phyloP scores from a whole-genome alignment of 495 filamentous ascomycete genomes.

The Chaetomium fimeti region DNA sequence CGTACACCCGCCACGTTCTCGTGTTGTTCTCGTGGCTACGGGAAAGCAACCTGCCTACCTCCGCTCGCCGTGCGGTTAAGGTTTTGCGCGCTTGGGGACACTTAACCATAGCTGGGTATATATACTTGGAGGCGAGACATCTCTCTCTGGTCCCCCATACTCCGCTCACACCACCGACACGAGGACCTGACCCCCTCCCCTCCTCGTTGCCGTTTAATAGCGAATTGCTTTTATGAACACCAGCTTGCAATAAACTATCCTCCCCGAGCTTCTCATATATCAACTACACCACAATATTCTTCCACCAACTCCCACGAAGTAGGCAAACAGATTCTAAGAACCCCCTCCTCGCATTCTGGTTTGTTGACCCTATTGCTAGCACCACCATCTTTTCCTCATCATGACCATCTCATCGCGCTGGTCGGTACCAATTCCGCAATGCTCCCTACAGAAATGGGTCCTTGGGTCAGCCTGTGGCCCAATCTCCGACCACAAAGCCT shows the following conservation, averaged over 20 bases:
- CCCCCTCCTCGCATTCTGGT: not conserved
- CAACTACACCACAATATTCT: not conserved
- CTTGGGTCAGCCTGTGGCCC: slow-evolving; percentile 36
- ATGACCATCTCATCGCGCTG: slow-evolving; percentile 50
- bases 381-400: not conserved
- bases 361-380: not conserved
- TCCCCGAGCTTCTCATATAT: not conserved
- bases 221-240: no score
- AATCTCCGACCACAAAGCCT: slow-evolving; percentile 40
- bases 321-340: not conserved
- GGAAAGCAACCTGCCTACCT: not conserved
- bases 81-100: no score
- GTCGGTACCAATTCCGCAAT: slow-evolving; percentile 37
- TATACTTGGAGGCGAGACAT: no score
- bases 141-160: no score
- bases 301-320: not conserved
- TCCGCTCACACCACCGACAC: no score
- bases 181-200: no score
- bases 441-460: slow-evolving; percentile 44
- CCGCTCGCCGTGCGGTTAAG: not conserved
- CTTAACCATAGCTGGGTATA: no score
- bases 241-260: not conserved
- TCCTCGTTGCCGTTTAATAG: no score
- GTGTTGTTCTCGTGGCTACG: not conserved
- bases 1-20: no score